Evolutionary conservation across 768 basidiomycete genomes (phyloP).

Genomic region (Serendipita sp.): DNA sequence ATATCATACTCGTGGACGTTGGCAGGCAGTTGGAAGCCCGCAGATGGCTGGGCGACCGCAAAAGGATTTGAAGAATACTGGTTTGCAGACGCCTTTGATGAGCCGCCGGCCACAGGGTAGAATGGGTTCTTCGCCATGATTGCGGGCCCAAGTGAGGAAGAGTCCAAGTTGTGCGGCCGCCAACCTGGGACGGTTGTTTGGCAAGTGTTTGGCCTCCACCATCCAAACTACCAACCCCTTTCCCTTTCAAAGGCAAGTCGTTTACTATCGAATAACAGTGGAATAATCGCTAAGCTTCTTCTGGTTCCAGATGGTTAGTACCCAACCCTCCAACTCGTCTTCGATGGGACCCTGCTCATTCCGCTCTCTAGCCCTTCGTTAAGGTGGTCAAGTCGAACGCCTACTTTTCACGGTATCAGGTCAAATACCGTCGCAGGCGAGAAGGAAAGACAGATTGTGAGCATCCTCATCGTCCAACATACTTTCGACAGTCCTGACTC

Average conservation of each 20-base stretch:
- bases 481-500: constrained; percentile 8
- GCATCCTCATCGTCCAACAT: constrained; percentile 16
- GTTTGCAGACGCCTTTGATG: constrained; percentile 6
- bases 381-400: constrained; percentile 92
- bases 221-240: neutral
- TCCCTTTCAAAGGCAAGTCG: neutral
- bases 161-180: constrained; percentile 1
- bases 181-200: neutral
- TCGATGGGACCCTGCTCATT: neutral
- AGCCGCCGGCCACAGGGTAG: neutral
- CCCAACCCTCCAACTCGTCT: neutral
- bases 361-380: constrained; percentile 63
- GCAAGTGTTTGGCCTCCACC: constrained; percentile 2
- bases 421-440: constrained; percentile 92
- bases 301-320: neutral
- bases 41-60: neutral
- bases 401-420: constrained; percentile 97
- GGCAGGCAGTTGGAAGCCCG: constrained; percentile 39
- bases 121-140: neutral
- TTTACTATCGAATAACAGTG: constrained; percentile 6
- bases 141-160: neutral
- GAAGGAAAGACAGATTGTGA: constrained; percentile 98
- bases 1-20: constrained; percentile 91
- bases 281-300: constrained; percentile 12
- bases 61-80: constrained; percentile 10